Evolutionary conservation across 345 rosid genomes (phyloP), one percentile per base, ranked within the genome.

Genomic region (Eucalyptus paniculata): DNA sequence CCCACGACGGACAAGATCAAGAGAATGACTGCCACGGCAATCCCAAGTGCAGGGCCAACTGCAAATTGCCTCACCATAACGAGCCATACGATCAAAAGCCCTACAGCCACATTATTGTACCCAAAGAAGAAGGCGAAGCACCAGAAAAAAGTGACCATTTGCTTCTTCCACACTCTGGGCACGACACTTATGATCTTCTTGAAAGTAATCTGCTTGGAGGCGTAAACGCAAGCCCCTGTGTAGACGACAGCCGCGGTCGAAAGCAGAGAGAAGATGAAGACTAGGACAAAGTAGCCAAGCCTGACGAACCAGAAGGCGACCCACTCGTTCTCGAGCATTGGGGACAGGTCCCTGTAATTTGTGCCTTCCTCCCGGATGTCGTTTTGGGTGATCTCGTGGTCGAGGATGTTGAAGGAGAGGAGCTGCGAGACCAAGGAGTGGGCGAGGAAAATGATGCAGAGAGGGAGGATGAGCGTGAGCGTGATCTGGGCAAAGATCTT

Each of bases 171-270:
- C 4, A 94, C 96, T 89, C 88, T 93, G 2, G 95, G 95, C 37
- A 95, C 95, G 3, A 93, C 94, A 32, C 90, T 89, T 86, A 93
- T 90, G 87, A 93, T 93, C 86, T 91, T 92, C 50, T 45, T 86
- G 89, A 95, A 94, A 6, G 90, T 88, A 50, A 93, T 50, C 6
- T 92, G 92, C 60, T 91, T 87, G 85, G 89, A 4, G 4, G 77
- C 91, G 7, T 95, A 30, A 56, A 93, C 54, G 47, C 90, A 91
- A 32, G 97, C 96, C 53, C 91, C 80, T 86, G 95, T 91, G 92
- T 93, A 94, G 53, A 93, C 97, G 7, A 93, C 95, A 6, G 96
- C 95, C 1, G 95, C 90, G 3, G 96, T 94, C 7, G 97, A 95
- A 12, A 94, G 87, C 28, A 94, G 94, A 15, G 94, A 93, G 85